A percentile compares a stretch with the other conserved stretches of the same genome.
Evolutionary conservation across 2,329 filamentous ascomycete genomes (phyloP).

Genomic region (Penicillium sp.): DNA sequence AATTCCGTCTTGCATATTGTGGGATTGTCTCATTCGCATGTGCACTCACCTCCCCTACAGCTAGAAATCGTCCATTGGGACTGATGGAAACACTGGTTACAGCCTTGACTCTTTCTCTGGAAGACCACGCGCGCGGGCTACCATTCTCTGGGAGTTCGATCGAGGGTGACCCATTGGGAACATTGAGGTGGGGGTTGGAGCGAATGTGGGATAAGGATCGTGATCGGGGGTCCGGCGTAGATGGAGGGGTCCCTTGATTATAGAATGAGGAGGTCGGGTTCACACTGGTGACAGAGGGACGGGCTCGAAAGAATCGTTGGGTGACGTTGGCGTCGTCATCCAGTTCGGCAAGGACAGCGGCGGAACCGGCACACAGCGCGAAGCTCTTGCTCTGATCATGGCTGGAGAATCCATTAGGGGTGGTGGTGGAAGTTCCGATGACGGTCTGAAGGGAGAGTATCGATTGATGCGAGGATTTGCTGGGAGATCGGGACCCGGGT

Average conservation of each 20-base stretch:
- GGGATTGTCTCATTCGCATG: not conserved
- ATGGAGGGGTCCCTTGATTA: conserved; percentile 56
- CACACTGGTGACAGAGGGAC: conserved; percentile 67
- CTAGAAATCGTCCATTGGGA: conserved; percentile 80
- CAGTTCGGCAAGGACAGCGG: conserved; percentile 84
- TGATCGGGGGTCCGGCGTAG: conserved; percentile 56
- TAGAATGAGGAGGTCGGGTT: conserved; percentile 59
- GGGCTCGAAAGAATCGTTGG: conserved; percentile 88
- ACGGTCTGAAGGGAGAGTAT: conserved; percentile 75
- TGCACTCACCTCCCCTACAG: conserved; percentile 73
- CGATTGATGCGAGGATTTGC: conserved; percentile 48
- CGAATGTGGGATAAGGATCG: conserved; percentile 57
- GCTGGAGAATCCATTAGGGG: conserved; percentile 82
- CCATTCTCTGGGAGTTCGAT: conserved; percentile 59
- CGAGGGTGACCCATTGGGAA: conserved; percentile 48
- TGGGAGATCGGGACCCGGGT: conserved; percentile 64
- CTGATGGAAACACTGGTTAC: conserved; percentile 89
- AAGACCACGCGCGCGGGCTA: conserved; percentile 74
- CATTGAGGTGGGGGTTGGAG: conserved; percentile 47
- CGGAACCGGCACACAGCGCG: conserved; percentile 88
- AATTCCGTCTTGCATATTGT: not conserved
- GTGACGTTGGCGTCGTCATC: conserved; percentile 62
- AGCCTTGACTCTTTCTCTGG: conserved; percentile 88
- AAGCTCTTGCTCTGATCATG: conserved; percentile 69
- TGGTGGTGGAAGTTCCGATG: conserved; percentile 84